Percentiles rank a stretch among this genome's conserved stretches.
Evolutionary conservation across 2,329 filamentous ascomycete genomes (phyloP).

Genomic region (Volutella citrinella): DNA sequence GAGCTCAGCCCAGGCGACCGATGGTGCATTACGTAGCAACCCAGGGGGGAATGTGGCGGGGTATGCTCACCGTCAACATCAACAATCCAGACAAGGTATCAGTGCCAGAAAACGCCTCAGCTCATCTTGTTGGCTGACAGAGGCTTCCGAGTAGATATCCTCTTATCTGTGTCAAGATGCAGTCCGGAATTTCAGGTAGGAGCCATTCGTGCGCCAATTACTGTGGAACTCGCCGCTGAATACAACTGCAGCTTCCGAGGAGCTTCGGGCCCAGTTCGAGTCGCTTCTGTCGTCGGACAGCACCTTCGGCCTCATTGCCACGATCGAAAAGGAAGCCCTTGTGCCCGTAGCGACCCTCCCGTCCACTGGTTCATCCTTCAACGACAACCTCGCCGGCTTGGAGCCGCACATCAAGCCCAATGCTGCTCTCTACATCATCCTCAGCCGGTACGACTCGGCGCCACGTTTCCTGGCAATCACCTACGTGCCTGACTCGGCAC

Average conservation of each 20-base stretch:
- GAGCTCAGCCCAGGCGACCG: too few relatives aligned
- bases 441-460: conserved; percentile 60
- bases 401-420: conserved; percentile 62
- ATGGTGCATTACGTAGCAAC: too few relatives aligned
- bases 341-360: conserved; percentile 56
- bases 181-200: conserved; percentile 74
- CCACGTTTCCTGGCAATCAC: conserved; percentile 68
- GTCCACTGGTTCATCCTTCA: conserved; percentile 55
- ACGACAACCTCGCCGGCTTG: conserved; percentile 61
- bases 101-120: too few relatives aligned
- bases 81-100: too few relatives aligned
- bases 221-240: conserved; percentile 1
- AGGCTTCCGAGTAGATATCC: not conserved
- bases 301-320: conserved; percentile 69
- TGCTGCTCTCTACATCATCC: conserved; percentile 69
- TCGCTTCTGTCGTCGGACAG: conserved; percentile 58
- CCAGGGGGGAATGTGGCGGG: too few relatives aligned
- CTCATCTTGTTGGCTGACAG: not conserved
- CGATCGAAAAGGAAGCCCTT: conserved; percentile 67
- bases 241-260: conserved; percentile 70
- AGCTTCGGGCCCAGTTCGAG: conserved; percentile 73
- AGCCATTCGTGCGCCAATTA: too few relatives aligned
- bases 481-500: conserved; percentile 75
- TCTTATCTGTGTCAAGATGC: conserved; percentile 50
- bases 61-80: conserved; percentile 5